These are phyloP conservation scores for Trichomonas vaginalis DNA, from an alignment of 208 protist genomes.

Conservation along the genomic window DNA sequence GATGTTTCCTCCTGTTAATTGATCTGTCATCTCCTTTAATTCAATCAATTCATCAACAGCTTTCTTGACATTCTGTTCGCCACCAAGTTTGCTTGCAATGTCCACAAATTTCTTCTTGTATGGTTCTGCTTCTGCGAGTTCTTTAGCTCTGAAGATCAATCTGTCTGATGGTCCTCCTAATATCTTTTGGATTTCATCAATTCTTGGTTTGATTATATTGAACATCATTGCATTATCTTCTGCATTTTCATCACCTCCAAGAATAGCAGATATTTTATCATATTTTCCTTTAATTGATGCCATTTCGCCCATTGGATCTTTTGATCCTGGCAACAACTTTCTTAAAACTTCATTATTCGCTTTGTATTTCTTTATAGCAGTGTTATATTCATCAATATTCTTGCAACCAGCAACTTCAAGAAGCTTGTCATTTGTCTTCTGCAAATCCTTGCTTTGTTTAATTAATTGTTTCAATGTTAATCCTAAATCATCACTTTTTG, in stretches of 20 bases:
- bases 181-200: not conserved
- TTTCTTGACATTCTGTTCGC: not conserved
- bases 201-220: not conserved
- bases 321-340: not conserved
- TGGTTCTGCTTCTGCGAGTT: not conserved
- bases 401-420: not conserved
- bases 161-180: not conserved
- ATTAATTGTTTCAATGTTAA: not conserved
- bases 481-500: not conserved
- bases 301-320: not conserved
- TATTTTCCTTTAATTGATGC: not conserved
- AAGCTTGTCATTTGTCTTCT: not conserved
- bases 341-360: not conserved
- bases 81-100: not conserved
- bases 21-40: not conserved
- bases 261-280: not conserved
- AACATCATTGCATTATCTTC: not conserved
- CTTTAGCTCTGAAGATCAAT: not conserved
- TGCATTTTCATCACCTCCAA: not conserved
- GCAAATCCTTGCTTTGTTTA: not conserved
- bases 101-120: not conserved
- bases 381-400: not conserved
- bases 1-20: not conserved
- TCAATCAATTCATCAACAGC: not conserved
- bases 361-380: not conserved